A percentile compares a stretch with the other conserved stretches of the same genome.
phyloP scores from a whole-genome alignment of 106 monocot genomes.

The Dioscorea alata region DNA sequence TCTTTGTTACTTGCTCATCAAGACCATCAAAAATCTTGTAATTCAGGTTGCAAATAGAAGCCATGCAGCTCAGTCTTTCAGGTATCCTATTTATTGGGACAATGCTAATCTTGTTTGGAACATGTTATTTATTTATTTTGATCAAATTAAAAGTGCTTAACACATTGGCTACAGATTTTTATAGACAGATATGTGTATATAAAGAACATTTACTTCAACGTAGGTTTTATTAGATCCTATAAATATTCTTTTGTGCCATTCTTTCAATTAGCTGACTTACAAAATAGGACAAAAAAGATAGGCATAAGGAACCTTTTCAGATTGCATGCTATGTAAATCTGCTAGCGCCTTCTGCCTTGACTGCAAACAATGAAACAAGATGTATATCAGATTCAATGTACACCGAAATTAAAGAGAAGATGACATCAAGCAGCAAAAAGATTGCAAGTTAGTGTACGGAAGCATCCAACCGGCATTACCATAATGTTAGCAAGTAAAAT shows the following conservation, averaged over 20 bases:
- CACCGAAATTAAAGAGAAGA: not conserved
- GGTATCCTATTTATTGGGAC: not conserved
- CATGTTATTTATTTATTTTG: not conserved
- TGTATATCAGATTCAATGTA: not conserved
- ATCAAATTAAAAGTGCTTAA: not conserved
- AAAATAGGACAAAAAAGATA: not conserved
- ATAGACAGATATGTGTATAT: not conserved
- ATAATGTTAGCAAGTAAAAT: not conserved
- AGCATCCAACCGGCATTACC: not conserved
- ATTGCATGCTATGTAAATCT: slow-evolving; percentile 34
- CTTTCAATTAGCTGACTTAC: not conserved
- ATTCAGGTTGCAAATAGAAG: not conserved
- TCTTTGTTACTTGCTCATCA: too few relatives aligned
- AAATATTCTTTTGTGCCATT: not conserved
- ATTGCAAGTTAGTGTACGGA: not conserved
- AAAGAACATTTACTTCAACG: not conserved
- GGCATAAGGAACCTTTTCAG: not conserved
- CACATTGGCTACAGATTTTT: not conserved
- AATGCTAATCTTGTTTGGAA: not conserved
- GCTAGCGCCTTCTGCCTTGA: slow-evolving; percentile 45
- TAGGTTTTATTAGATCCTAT: not conserved
- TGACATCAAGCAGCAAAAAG: not conserved
- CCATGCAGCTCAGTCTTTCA: not conserved
- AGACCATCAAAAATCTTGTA: too few relatives aligned
- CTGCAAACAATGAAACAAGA: slow-evolving; percentile 14